phyloP scores from a whole-genome alignment of 129 eudicot species.

The Arctium lappa region DNA sequence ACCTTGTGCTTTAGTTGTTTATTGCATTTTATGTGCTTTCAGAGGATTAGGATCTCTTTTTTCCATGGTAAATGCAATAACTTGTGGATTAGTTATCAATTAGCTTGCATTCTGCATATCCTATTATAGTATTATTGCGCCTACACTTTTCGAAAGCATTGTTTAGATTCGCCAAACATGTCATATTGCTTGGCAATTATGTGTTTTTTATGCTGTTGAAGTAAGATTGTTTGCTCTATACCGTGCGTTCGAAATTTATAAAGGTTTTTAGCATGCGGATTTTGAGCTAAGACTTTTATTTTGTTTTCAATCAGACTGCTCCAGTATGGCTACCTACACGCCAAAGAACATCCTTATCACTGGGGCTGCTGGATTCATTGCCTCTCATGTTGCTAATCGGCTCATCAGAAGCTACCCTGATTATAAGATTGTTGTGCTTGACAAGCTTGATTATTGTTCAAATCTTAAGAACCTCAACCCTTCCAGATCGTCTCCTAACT shows the following conservation, averaged over 20 bases:
- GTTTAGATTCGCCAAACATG: constrained; percentile 2
- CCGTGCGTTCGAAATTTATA: not conserved
- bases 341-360: constrained; percentile 96
- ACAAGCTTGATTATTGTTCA: constrained; percentile 98
- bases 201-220: not conserved
- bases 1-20: not conserved
- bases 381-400: constrained; percentile 96
- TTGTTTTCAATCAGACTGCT: constrained; percentile 29
- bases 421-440: constrained; percentile 99
- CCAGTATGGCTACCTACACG: constrained; percentile 60
- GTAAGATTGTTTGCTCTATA: constrained; percentile 6
- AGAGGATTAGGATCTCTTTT: not conserved
- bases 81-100: constrained; percentile 15
- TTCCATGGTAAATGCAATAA: constrained; percentile 1
- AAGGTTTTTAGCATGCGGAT: constrained; percentile 1
- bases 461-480: constrained; percentile 80
- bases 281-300: constrained; percentile 6
- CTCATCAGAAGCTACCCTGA: constrained; percentile 86
- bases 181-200: not conserved
- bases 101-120: not conserved
- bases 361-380: constrained; percentile 96
- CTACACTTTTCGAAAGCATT: not conserved
- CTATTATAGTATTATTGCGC: not conserved
- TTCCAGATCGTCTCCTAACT: constrained; percentile 73
- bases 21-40: constrained; percentile 1